Evolutionary conservation across 495 filamentous ascomycete genomes (phyloP).

Genomic region (Sordaria brevicollis): DNA sequence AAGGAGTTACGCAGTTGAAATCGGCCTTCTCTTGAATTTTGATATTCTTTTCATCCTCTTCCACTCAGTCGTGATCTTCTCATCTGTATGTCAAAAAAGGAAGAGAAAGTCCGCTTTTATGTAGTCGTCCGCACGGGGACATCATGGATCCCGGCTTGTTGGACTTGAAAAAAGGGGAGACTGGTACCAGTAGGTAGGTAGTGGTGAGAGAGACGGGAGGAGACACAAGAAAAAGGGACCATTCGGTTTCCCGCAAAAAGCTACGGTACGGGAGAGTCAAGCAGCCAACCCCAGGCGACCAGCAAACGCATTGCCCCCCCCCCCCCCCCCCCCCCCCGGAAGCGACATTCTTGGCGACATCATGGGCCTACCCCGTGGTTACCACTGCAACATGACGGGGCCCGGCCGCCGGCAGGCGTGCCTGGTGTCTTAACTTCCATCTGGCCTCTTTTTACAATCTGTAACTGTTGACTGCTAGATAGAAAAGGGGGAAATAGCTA

Average conservation of each 20-base stretch:
- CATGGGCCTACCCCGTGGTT: not conserved
- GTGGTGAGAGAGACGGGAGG: not conserved
- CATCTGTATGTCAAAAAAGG: not conserved
- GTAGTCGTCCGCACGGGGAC: not conserved
- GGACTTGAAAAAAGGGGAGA: not conserved
- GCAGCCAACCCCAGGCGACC: constrained; percentile 1
- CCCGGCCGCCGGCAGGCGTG: not conserved
- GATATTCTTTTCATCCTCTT: not conserved
- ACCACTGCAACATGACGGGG: not conserved
- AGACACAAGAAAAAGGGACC: not conserved
- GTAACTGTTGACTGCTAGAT: not conserved
- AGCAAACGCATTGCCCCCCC: constrained; percentile 19
- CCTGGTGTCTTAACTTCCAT: not conserved
- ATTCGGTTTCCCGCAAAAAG: not conserved
- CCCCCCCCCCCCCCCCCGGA: constrained; percentile 2
- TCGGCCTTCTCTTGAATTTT: not conserved
- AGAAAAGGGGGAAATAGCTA: not conserved
- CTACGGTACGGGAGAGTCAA: not conserved
- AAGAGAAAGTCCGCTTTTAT: not conserved
- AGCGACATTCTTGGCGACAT: constrained; percentile 9
- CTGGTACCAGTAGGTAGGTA: too few relatives aligned
- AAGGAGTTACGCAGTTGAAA: not conserved
- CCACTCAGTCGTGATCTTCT: not conserved
- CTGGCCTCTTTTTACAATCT: not conserved
- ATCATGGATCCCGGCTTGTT: not conserved